Base-by-base conservation (phyloP, 352 stramenopile species). In the Globisporangium irregulare region DNA sequence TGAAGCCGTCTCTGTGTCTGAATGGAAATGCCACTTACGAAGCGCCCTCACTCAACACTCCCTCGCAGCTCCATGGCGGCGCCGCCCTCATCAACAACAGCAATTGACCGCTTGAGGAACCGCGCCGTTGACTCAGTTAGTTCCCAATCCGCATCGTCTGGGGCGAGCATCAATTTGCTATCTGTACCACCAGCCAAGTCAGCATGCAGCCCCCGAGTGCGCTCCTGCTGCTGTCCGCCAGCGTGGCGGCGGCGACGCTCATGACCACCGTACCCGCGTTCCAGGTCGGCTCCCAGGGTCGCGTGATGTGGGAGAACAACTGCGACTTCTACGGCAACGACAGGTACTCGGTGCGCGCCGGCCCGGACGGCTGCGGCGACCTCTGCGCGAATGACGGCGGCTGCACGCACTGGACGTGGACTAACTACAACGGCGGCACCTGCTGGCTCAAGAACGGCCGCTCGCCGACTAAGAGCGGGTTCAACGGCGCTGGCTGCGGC, bases 371-470 rank as follows among this genome's bases (percentile, higher is more conserved):
- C 22, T 67, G 51, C 51, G 62, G 51, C 20, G 62, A 61, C 24
- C 50, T 61, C 10, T 86, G 78, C 32, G 69, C 60, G 0, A 64
- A 79, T 51, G 65, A 80, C 43, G 48, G 29, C 5, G 6, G 68
- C 18, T 86, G 78, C 70, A 74, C 74, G 20, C 78, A 83, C 68
- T 86, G 78, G 78, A 84, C 79, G 20, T 91, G 82, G 81, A 80
- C 67, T 18, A 77, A 79, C 65, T 75, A 80, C 64, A 75, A 70
- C 36, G 77, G 76, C 8, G 81, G 82, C 27, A 87, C 79, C 12
- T 91, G 83, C 70, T 89, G 70, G 69, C 74, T 91, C 27, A 91
- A 90, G 72, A 76, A 59, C 18, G 24, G 46, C 29, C 25, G 22
- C 34, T 70, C 64, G 6, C 64, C 56, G 29, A 38, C 64, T 9